Evolutionary conservation across 768 basidiomycete genomes (phyloP), one percentile per base, ranked within the genome.

Genomic region (Tephrocybe rancida): DNA sequence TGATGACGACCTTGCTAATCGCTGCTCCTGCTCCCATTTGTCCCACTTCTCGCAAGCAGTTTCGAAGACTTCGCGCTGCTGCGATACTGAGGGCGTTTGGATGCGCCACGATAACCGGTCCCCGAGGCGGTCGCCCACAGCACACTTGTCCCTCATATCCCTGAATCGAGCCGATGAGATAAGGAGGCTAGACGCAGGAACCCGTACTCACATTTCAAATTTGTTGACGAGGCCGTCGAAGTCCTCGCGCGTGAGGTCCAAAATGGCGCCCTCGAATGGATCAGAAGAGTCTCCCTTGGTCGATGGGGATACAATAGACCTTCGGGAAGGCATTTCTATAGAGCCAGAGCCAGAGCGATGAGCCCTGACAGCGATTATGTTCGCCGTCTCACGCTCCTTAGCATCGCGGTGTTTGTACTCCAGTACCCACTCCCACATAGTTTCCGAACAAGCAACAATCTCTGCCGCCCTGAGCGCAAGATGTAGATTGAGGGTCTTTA

Each of bases 371-470:
- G 41, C 4, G 25, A 45, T 21, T 48, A 46, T 41, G 29, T 21
- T 55, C 29, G 35, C 42, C 3, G 47, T 24, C 42, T 43, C 56
- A 10, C 32, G 59, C 14, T 37, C 49, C 27, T 42, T 48, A 16
- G 51, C 58, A 32, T 57, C 54, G 35, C 35, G 35, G 11, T 58
- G 63, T 69, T 84, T 84, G 55, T 77, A 78, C 22, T 77, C 77
- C 19, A 71, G 62, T 3, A 90, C 78, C 81, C 84, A 90, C 50
- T 87, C 87, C 89, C 89, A 91, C 87, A 90, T 90, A 26, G 83
- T 75, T 67, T 90, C 89, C 0, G 83, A 75, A 60, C 87, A 90
- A 7, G 77, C 86, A 13, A 89, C 58, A n/a, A 90, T 75, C 64
- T 88, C 88, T 52, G 79, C 75, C 8, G 80, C 79, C 13, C 86